Evolutionary conservation across 345 rosid genomes (phyloP).

Genomic region (Arabidopsis thaliana): DNA sequence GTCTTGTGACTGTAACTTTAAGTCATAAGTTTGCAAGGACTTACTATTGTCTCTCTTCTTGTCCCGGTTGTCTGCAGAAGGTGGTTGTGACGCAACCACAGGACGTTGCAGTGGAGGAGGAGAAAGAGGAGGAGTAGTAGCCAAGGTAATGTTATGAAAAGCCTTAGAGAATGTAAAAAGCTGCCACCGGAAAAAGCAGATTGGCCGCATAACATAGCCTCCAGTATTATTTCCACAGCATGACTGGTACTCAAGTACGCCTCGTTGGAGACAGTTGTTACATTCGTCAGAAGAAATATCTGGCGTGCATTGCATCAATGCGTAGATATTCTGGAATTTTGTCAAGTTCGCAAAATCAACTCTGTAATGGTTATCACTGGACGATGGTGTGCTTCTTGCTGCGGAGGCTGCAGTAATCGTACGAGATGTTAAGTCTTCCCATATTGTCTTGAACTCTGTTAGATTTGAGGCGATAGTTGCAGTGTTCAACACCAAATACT

Average conservation of each 20-base stretch:
- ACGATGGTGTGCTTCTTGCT: conserved; percentile 12
- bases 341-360: not conserved
- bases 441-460: not conserved
- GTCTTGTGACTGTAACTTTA: not conserved
- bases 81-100: not conserved
- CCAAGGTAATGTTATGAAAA: not conserved
- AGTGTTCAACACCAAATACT: not conserved
- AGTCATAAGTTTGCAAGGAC: not conserved
- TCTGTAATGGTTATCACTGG: conserved; percentile 19
- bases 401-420: conserved; percentile 28
- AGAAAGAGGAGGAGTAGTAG: not conserved
- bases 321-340: conserved; percentile 3
- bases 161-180: not conserved
- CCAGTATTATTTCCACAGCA: not conserved
- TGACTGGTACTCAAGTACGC: not conserved
- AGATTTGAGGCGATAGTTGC: not conserved
- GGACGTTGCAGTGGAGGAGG: not conserved
- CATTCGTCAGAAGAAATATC: not conserved
- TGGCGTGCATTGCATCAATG: conserved; percentile 26
- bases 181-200: not conserved
- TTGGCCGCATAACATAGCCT: not conserved
- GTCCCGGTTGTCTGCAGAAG: not conserved
- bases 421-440: not conserved
- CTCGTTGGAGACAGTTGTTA: not conserved
- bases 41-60: not conserved